phyloP scores from a whole-genome alignment of 2,329 filamentous ascomycete genomes.

The Fusarium paranaense region DNA sequence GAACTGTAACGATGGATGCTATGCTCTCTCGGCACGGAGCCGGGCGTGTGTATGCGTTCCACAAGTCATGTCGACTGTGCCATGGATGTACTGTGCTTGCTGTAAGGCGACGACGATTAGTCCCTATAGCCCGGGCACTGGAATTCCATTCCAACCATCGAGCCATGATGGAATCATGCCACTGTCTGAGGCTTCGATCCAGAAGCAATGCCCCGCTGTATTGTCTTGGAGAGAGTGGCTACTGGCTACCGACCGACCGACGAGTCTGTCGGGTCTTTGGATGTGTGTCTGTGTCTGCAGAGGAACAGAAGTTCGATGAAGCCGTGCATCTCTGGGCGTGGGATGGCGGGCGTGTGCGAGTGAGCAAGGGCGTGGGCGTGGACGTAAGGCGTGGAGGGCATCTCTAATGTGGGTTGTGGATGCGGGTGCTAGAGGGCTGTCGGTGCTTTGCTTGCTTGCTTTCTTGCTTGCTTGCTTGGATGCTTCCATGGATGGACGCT shows the following conservation, averaged over 20 bases:
- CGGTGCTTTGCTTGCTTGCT: background rate
- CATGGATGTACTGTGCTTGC: constrained; percentile 8
- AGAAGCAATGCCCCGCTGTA: constrained; percentile 18
- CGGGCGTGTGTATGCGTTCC: constrained; percentile 12
- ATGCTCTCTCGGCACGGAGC: background rate
- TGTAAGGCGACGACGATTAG: constrained; percentile 7
- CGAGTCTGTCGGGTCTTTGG: background rate
- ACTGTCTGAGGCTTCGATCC: constrained; percentile 13
- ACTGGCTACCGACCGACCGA: background rate
- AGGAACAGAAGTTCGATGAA: background rate
- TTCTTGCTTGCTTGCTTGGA: background rate
- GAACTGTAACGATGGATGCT: background rate
- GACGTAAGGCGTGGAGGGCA: constrained; percentile 9
- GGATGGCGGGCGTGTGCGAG: background rate
- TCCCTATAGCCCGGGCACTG: constrained; percentile 34
- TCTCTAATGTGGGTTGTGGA: constrained; percentile 14
- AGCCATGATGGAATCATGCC: constrained; percentile 19
- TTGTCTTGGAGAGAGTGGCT: constrained; percentile 8
- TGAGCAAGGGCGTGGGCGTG: constrained; percentile 11
- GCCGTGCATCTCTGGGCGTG: constrained; percentile 27
- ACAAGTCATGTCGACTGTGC: constrained; percentile 23
- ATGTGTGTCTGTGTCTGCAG: background rate
- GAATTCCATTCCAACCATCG: constrained; percentile 35
- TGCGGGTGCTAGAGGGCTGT: constrained; percentile 20
- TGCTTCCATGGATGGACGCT: background rate